Percentiles rank a stretch among this genome's conserved stretches.
These are phyloP conservation scores for Oryza longistaminata DNA, from an alignment of 176 grass and related monocot species.

Conservation along the genomic window DNA sequence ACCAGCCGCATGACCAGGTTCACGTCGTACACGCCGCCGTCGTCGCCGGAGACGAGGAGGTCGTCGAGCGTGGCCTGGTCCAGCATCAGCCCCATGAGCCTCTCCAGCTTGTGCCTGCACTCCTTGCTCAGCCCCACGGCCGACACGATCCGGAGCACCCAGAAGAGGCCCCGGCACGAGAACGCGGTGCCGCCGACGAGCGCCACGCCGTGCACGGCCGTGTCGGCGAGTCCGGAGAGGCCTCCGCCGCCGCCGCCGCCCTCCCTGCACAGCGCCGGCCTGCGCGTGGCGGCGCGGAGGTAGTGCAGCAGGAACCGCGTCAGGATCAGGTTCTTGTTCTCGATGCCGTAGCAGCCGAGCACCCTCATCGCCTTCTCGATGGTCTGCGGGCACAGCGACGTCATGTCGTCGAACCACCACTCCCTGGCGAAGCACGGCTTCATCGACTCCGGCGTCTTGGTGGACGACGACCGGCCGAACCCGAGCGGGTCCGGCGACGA, in stretches of 20 bases:
- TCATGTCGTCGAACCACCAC: constrained; percentile 95
- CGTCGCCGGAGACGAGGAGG: constrained; percentile 71
- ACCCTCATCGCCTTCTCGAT: constrained; percentile 70
- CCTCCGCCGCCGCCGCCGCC: not conserved
- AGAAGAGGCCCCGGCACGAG: constrained; percentile 86
- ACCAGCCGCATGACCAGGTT: constrained; percentile 77
- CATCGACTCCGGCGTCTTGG: constrained; percentile 68
- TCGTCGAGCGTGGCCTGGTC: constrained; percentile 93
- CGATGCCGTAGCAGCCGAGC: constrained; percentile 69
- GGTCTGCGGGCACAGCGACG: constrained; percentile 51
- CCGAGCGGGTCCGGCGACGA: constrained; percentile 67
- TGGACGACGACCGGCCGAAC: constrained; percentile 51
- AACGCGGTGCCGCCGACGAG: constrained; percentile 61
- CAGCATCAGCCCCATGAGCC: constrained; percentile 70
- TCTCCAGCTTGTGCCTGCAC: constrained; percentile 78
- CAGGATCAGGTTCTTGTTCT: constrained; percentile 83
- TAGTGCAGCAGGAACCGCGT: constrained; percentile 91
- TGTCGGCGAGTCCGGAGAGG: constrained; percentile 71
- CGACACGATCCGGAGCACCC: constrained; percentile 64
- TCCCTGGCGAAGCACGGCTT: constrained; percentile 58
- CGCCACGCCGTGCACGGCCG: constrained; percentile 82
- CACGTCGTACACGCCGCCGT: constrained; percentile 77
- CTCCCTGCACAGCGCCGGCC: constrained; percentile 19
- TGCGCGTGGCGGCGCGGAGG: constrained; percentile 53
- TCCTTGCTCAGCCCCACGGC: constrained; percentile 70